A percentile compares a stretch with the other conserved stretches of the same genome.
Conservation (phyloP, 805 yeast species). For the Candida quercuum region DNA sequence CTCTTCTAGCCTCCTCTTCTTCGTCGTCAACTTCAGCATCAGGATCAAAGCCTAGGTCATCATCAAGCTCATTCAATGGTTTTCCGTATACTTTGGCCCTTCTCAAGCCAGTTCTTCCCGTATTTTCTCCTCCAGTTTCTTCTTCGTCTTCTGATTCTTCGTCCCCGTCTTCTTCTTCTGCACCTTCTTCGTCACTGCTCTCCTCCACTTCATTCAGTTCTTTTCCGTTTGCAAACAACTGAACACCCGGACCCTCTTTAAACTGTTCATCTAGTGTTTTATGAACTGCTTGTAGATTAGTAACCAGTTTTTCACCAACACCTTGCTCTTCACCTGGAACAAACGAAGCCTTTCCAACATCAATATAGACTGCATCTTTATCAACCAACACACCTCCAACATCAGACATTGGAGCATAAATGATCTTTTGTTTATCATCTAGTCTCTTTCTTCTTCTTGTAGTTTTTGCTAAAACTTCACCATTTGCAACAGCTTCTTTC, state of each 20-base stretch:
- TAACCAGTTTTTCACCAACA: slow-evolving; percentile 81
- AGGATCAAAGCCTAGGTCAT: slow-evolving; percentile 39
- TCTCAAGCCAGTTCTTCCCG: slow-evolving; percentile 67
- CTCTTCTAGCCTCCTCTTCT: slow-evolving; percentile 35
- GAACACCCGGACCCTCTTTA: slow-evolving; percentile 63
- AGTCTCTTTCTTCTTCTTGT: slow-evolving; percentile 86
- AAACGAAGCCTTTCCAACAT: slow-evolving; percentile 45
- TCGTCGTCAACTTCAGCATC: slow-evolving; percentile 38
- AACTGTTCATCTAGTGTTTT: slow-evolving; percentile 53
- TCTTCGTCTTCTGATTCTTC: slow-evolving; percentile 27
- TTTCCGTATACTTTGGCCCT: slow-evolving; percentile 53
- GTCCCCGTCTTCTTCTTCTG: slow-evolving; percentile 28
- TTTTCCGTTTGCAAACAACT: slow-evolving; percentile 62
- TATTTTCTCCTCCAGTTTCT: slow-evolving; percentile 28
- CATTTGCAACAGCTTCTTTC: slow-evolving; percentile 58
- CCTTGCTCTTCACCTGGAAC: slow-evolving; percentile 66
- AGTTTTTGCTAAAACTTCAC: slow-evolving; percentile 47
- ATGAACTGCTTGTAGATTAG: slow-evolving; percentile 69
- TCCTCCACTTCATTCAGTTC: slow-evolving; percentile 41
- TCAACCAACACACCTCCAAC: slow-evolving; percentile 98
- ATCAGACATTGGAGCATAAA: slow-evolving; percentile 99
- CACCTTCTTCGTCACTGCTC: slow-evolving; percentile 32
- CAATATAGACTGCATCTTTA: slow-evolving; percentile 95
- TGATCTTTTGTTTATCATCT: slow-evolving; percentile 89
- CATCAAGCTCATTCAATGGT: slow-evolving; percentile 40